These are phyloP conservation scores for Closterium sp. DNA, from an alignment of 139 green algal genomes.

Conservation along the genomic window DNA sequence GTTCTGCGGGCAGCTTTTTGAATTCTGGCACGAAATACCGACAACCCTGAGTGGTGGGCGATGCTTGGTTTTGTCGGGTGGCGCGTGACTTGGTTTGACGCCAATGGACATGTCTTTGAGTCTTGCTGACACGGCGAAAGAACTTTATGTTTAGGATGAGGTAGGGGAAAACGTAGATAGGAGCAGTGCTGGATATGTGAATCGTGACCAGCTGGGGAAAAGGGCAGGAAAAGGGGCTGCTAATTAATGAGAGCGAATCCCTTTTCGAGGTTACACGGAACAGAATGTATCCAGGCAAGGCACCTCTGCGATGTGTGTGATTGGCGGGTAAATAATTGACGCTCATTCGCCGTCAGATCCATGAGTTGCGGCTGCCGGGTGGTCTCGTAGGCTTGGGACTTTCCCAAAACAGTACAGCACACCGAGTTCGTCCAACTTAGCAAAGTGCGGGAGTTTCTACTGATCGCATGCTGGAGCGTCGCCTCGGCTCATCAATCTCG, in stretches of 20 bases:
- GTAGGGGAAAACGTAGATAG: neutral
- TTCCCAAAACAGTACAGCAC: no score
- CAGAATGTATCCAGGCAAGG: neutral
- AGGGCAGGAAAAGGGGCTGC: neutral
- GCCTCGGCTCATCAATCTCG: no score
- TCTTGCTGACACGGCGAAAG: neutral
- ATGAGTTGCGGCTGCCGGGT: no score
- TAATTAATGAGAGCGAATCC: neutral
- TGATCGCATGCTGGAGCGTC: no score
- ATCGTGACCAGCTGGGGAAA: neutral
- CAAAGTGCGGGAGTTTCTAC: no score
- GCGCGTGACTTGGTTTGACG: neutral
- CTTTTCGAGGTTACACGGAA: neutral
- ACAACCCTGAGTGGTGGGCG: neutral
- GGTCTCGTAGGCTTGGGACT: no score
- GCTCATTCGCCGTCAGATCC: neutral
- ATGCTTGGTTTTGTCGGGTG: neutral
- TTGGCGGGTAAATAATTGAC: neutral
- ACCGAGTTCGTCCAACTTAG: no score
- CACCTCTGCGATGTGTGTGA: neutral
- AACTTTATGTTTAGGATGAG: neutral
- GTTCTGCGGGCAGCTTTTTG: neutral
- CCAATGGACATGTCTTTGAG: neutral
- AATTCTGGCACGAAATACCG: neutral
- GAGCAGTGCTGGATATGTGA: neutral